These are phyloP conservation scores for Pleoardoris graminearum DNA, from an alignment of 2,329 filamentous ascomycete genomes.

Conservation along the genomic window DNA sequence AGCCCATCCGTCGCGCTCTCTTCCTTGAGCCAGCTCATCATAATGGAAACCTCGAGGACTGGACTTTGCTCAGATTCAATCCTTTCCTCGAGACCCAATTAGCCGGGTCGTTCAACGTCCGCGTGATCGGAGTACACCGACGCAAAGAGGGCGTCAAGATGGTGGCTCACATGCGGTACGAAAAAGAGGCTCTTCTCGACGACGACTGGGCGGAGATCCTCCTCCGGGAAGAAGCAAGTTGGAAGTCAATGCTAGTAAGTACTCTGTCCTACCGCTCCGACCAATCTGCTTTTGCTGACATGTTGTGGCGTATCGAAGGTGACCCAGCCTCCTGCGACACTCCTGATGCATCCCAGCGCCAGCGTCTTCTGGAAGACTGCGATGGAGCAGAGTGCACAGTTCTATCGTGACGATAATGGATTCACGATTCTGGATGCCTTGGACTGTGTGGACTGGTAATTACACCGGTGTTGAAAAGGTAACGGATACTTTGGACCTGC, in stretches of 20 bases:
- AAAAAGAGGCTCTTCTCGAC: slow-evolving; percentile 4
- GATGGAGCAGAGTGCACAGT: slow-evolving; percentile 10
- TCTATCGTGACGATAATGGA: slow-evolving; percentile 8
- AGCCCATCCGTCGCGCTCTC: slow-evolving; percentile 12
- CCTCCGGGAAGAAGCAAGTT: slow-evolving; percentile 11
- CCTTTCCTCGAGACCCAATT: slow-evolving; percentile 11
- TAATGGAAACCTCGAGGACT: slow-evolving; percentile 4
- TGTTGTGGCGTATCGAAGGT: neutral
- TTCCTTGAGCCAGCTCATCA: slow-evolving; percentile 17
- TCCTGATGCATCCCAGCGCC: slow-evolving; percentile 15
- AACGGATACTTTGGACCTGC: neutral
- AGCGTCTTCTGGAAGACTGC: slow-evolving; percentile 17
- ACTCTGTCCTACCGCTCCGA: neutral
- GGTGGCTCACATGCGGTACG: slow-evolving; percentile 13
- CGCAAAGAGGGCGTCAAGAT: slow-evolving; percentile 15
- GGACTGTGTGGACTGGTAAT: slow-evolving; percentile 6
- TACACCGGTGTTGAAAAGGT: neutral
- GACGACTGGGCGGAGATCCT: slow-evolving; percentile 5
- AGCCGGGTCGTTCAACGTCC: slow-evolving; percentile 8
- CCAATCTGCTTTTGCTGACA: neutral
- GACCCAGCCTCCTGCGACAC: slow-evolving; percentile 16
- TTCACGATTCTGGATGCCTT: slow-evolving; percentile 14
- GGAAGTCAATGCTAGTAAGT: slow-evolving; percentile 15
- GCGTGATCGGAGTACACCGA: slow-evolving; percentile 13
- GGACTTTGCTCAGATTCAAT: slow-evolving; percentile 14